These are phyloP conservation scores for Tolypocladium endophyticum DNA, from an alignment of 2,329 filamentous ascomycete genomes.

Conservation along the genomic window DNA sequence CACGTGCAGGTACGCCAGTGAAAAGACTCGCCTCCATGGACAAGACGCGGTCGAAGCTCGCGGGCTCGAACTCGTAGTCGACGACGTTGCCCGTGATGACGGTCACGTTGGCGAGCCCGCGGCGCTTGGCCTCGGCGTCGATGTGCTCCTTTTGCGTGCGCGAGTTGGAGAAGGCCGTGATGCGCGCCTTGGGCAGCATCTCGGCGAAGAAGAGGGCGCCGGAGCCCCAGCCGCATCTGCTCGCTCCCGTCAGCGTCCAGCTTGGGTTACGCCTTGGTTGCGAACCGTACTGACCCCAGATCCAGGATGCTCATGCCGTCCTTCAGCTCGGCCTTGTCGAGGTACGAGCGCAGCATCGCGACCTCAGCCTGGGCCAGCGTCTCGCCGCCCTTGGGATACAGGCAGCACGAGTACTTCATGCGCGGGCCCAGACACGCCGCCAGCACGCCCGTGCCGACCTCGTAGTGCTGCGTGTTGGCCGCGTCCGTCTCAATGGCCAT, in stretches of 20 bases:
- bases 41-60: conserved; percentile 52
- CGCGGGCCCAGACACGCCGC: conserved; percentile 50
- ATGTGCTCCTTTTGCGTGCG: conserved; percentile 59
- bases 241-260: neutral
- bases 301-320: conserved; percentile 54
- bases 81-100: conserved; percentile 59
- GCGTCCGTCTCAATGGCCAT: conserved; percentile 58
- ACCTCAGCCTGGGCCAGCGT: conserved; percentile 57
- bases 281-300: conserved; percentile 23
- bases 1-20: neutral
- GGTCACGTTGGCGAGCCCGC: conserved; percentile 47
- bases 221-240: conserved; percentile 59
- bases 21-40: conserved; percentile 43
- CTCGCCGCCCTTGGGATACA: conserved; percentile 52
- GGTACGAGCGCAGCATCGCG: conserved; percentile 54
- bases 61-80: conserved; percentile 50
- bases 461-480: conserved; percentile 63
- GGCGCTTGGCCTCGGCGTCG: conserved; percentile 43
- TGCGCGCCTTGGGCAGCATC: conserved; percentile 46
- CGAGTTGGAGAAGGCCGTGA: conserved; percentile 62
- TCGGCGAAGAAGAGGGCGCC: conserved; percentile 56
- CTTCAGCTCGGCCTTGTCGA: conserved; percentile 45
- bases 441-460: conserved; percentile 57
- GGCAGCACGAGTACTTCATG: conserved; percentile 63
- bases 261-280: neutral